phyloP scores from a whole-genome alignment of 768 basidiomycete species.

The Podaxis carcinomalis region DNA sequence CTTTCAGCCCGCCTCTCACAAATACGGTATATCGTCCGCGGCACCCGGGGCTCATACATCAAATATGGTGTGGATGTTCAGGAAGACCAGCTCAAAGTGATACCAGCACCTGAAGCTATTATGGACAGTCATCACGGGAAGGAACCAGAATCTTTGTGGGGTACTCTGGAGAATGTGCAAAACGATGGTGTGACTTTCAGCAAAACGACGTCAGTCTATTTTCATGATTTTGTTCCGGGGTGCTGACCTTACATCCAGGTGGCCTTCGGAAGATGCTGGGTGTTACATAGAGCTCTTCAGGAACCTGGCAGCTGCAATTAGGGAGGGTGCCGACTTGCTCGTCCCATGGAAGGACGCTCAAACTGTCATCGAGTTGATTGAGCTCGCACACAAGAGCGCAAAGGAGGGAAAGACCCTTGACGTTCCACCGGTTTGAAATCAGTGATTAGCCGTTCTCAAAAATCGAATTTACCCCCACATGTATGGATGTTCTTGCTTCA shows the following conservation, averaged over 20 bases:
- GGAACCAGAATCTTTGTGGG: conserved; percentile 63
- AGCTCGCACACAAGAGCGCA: conserved; percentile 66
- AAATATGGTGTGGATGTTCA: conserved; percentile 80
- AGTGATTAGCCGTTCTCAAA: background rate
- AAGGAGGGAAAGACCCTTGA: conserved; percentile 45
- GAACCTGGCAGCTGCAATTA: conserved; percentile 62
- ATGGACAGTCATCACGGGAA: conserved; percentile 46
- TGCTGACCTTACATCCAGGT: conserved; percentile 34
- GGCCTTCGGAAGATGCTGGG: conserved; percentile 59
- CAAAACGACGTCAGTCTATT: conserved; percentile 27
- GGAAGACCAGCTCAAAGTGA: conserved; percentile 68
- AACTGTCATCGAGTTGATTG: conserved; percentile 71
- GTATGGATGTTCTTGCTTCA: background rate
- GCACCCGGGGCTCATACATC: conserved; percentile 64
- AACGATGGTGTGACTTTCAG: conserved; percentile 39
- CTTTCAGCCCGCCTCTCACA: conserved; percentile 66
- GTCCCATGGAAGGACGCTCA: conserved; percentile 76
- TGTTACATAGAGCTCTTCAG: conserved; percentile 58
- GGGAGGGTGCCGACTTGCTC: conserved; percentile 44
- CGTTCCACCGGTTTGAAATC: conserved; percentile 20
- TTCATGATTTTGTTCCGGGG: background rate
- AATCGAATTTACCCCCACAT: no score
- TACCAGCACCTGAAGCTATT: conserved; percentile 42
- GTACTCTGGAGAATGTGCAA: conserved; percentile 52
- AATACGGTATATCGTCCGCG: conserved; percentile 68